Evolutionary conservation across 2,329 filamentous ascomycete genomes (phyloP).

Genomic region (Byssothecium circinans): DNA sequence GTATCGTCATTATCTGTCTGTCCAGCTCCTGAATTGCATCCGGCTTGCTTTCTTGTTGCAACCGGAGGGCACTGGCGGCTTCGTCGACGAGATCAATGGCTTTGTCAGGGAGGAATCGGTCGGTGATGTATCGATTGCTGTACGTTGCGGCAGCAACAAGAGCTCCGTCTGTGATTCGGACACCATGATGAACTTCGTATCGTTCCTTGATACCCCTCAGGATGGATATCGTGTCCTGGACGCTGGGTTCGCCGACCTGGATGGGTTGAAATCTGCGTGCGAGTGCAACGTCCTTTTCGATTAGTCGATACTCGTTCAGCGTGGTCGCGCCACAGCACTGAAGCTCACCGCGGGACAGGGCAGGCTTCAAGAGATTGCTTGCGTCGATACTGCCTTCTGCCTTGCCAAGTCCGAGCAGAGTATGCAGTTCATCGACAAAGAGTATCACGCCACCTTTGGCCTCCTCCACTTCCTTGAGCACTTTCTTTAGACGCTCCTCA

Average conservation of each 20-base stretch:
- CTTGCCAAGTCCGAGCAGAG: conserved; percentile 86
- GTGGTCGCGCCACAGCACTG: conserved; percentile 97
- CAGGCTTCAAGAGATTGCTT: conserved; percentile 90
- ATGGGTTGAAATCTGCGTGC: conserved; percentile 94
- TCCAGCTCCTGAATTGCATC: conserved; percentile 92
- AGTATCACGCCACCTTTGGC: conserved; percentile 88
- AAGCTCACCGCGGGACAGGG: conserved; percentile 86
- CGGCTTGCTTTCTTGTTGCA: conserved; percentile 96
- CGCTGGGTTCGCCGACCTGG: conserved; percentile 84
- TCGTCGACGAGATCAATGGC: conserved; percentile 97
- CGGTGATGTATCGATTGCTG: conserved; percentile 94
- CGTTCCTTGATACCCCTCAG: conserved; percentile 95
- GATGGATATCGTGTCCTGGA: conserved; percentile 93
- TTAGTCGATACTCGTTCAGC: conserved; percentile 84
- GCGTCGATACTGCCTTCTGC: conserved; percentile 96
- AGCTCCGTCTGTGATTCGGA: conserved; percentile 89
- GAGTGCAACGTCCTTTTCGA: conserved; percentile 94
- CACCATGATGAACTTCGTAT: conserved; percentile 96
- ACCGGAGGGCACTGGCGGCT: conserved; percentile 82
- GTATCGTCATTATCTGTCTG: conserved; percentile 94
- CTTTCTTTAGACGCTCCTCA: conserved; percentile 88
- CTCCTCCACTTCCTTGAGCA: conserved; percentile 87
- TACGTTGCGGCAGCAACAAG: conserved; percentile 89
- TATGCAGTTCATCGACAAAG: conserved; percentile 95
- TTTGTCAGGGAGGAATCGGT: conserved; percentile 94